A percentile compares a stretch with the other conserved stretches of the same genome.
Conservation (phyloP, 208 protist species). For the Trypanosoma avium region DNA sequence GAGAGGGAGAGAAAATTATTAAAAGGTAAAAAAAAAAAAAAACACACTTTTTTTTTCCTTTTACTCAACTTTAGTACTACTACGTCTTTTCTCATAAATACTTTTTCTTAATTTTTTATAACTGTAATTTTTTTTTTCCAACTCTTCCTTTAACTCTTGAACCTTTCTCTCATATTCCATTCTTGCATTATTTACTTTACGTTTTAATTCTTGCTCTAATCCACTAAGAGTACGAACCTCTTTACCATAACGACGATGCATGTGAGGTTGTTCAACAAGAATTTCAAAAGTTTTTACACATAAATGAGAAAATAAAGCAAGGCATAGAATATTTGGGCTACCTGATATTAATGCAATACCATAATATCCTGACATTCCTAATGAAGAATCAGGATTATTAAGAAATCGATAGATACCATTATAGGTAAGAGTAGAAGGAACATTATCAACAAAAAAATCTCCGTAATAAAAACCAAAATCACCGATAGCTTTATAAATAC, state of each 20-base stretch:
- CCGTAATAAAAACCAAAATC: conserved; percentile 95
- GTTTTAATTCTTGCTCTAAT: conserved; percentile 51
- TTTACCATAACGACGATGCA: conserved; percentile 49
- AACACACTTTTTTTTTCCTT: too few relatives aligned
- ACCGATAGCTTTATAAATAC: conserved; percentile 85
- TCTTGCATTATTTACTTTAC: conserved; percentile 36
- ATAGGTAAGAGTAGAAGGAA: conserved; percentile 83
- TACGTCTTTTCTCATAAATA: background rate
- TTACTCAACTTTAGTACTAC: background rate
- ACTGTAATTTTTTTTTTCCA: conserved; percentile 20
- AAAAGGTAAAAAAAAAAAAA: too few relatives aligned
- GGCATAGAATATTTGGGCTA: conserved; percentile 57
- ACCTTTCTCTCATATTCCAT: conserved; percentile 45
- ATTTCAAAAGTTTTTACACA: conserved; percentile 79
- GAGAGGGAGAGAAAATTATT: too few relatives aligned
- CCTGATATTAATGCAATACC: conserved; percentile 86
- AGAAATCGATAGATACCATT: conserved; percentile 94
- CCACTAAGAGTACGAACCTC: conserved; percentile 50
- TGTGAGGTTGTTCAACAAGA: conserved; percentile 82
- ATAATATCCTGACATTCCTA: conserved; percentile 90
- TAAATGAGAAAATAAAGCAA: conserved; percentile 82
- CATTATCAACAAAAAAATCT: conserved; percentile 80
- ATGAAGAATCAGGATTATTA: conserved; percentile 93
- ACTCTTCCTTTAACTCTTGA: conserved; percentile 28
- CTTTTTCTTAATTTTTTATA: conserved; percentile 9